phyloP scores from a whole-genome alignment of 2,329 filamentous ascomycete genomes.

The Torrubiellomyces zombiae region DNA sequence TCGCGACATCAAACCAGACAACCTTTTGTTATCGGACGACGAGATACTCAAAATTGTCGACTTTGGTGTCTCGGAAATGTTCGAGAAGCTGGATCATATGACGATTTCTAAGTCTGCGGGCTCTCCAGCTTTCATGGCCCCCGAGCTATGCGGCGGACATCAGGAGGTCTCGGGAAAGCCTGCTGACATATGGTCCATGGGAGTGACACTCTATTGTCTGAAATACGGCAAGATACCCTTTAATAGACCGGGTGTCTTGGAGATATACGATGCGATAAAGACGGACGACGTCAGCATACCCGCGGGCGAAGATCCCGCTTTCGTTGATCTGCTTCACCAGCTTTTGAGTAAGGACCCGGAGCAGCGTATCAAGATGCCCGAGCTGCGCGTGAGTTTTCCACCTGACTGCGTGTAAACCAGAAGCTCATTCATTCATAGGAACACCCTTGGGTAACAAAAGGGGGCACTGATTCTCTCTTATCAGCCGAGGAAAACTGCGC shows the following conservation, averaged over 20 bases:
- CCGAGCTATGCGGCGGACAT: slow-evolving; percentile 79
- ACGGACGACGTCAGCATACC: slow-evolving; percentile 48
- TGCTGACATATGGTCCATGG: slow-evolving; percentile 98
- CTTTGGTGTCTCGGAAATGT: slow-evolving; percentile 99
- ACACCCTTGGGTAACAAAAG: slow-evolving; percentile 83
- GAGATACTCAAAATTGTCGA: slow-evolving; percentile 95
- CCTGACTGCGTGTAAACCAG: too few relatives aligned
- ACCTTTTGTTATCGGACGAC: slow-evolving; percentile 75
- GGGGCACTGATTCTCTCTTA: slow-evolving; percentile 61
- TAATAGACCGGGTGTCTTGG: slow-evolving; percentile 58
- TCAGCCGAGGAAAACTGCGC: slow-evolving; percentile 75
- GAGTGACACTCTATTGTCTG: slow-evolving; percentile 82
- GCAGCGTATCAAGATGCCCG: slow-evolving; percentile 67
- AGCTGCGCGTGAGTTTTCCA: slow-evolving; percentile 51
- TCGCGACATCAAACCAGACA: slow-evolving; percentile 95
- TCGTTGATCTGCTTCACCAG: slow-evolving; percentile 55
- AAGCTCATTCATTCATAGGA: too few relatives aligned
- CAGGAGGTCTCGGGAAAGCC: slow-evolving; percentile 77
- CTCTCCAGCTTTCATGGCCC: slow-evolving; percentile 85
- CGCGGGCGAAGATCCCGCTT: slow-evolving; percentile 45
- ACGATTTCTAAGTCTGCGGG: slow-evolving; percentile 83
- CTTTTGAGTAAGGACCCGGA: slow-evolving; percentile 74
- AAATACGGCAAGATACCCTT: slow-evolving; percentile 83
- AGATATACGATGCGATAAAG: slow-evolving; percentile 80
- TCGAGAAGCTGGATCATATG: slow-evolving; percentile 74